Base-by-base conservation (phyloP, 768 basidiomycete species). In the Nevesoporus exiguus region DNA sequence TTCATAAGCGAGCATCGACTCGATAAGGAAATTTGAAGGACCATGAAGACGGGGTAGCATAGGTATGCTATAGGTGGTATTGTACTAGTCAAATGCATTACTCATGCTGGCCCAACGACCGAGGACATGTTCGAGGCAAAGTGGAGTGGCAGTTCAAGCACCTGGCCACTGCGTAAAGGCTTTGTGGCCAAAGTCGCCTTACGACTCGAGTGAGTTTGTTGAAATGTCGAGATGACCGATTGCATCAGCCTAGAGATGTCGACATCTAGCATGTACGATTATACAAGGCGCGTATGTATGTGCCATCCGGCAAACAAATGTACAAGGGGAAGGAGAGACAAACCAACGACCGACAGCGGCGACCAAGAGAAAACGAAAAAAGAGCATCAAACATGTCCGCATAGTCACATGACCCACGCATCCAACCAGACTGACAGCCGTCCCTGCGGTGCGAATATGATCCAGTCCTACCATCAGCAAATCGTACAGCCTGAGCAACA, bases 401-500 rank as follows among this genome's bases (percentile, higher is more conserved):
- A 42, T 15, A 31, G 29, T 49, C 15, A 52, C 39, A 22, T 27
- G 44, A 49, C 40, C 30, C 59, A 42, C 45, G 40, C 43, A 40
- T 25, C 44, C 48, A 36, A 37, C 31, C 46, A 22, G 13, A 5
- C 10, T 6, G 43, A 13, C n/a, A n/a, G n/a, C n/a, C n/a, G n/a
- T n/a, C n/a, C n/a, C n/a, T n/a, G n/a, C n/a, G n/a, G 27, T 8
- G 5, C 27, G 8, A 29, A 29, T 29, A n/a, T 29, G 27, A 8
- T 29, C 27, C 27, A 29, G 27, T 7, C 29, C 3, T 7, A 24
- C 6, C 8, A 44, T 66, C 51, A 79, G 54, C 74, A 77, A 7
- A 79, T 68, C 13, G 71, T 57, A 60, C 76, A 78, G 7, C 73
- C 67, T 7, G 65, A 62, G 44, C 76, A 77, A 50, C 75, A 71